A percentile compares a stretch with the other conserved stretches of the same genome.
phyloP scores from a whole-genome alignment of 148 eudicot species.

The Rheum nobile region DNA sequence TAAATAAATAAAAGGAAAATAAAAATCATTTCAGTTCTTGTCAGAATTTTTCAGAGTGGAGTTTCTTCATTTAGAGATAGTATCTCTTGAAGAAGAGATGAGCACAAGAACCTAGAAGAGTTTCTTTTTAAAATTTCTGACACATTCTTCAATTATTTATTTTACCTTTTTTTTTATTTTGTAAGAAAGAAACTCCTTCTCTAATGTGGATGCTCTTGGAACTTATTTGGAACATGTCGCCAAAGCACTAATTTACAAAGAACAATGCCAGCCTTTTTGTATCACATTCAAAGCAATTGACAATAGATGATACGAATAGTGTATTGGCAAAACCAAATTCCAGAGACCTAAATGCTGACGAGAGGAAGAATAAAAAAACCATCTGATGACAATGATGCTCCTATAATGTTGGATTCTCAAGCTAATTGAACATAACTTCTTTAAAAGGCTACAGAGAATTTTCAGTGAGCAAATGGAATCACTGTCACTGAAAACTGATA shows the following conservation, averaged over 20 bases:
- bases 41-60: too few relatives aligned
- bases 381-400: not conserved
- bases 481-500: not conserved
- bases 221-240: not conserved
- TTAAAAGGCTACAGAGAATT: not conserved
- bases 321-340: not conserved
- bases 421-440: not conserved
- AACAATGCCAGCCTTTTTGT: not conserved
- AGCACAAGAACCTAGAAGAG: too few relatives aligned
- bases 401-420: not conserved
- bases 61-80: too few relatives aligned
- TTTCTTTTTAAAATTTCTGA: too few relatives aligned
- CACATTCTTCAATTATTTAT: too few relatives aligned
- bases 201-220: too few relatives aligned
- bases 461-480: not conserved
- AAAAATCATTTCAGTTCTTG: too few relatives aligned
- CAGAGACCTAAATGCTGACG: not conserved
- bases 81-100: too few relatives aligned
- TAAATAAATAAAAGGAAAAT: too few relatives aligned
- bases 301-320: not conserved
- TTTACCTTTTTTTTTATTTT: too few relatives aligned
- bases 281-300: not conserved
- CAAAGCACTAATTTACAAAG: not conserved
- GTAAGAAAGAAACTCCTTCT: too few relatives aligned
- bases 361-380: not conserved